Conservation (phyloP, 1,284 basidiomycete genomes). For the Ceratobasidium sp. region DNA sequence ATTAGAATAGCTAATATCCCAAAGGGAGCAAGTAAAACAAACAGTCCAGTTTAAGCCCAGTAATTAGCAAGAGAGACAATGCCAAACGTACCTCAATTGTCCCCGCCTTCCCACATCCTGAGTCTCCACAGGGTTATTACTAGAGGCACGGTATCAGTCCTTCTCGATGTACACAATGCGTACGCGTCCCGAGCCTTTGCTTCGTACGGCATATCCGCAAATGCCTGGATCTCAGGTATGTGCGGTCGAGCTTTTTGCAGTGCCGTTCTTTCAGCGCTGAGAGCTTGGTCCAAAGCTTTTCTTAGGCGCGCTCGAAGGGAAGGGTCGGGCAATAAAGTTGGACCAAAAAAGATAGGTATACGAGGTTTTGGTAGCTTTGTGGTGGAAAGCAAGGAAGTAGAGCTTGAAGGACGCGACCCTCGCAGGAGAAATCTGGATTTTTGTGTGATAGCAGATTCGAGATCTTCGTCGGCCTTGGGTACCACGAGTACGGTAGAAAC, state of each 20-base stretch:
- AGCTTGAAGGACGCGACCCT: background rate
- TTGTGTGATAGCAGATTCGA: background rate
- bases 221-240: conserved; percentile 7
- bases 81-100: background rate
- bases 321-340: conserved; percentile 6
- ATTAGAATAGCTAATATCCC: no score
- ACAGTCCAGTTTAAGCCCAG: no score
- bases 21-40: no score
- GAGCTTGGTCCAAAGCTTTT: conserved; percentile 24
- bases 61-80: no score
- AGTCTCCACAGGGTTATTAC: conserved; percentile 37
- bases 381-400: no score
- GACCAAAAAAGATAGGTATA: conserved; percentile 15
- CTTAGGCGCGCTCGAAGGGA: background rate
- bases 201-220: conserved; percentile 9
- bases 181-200: conserved; percentile 26
- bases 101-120: conserved; percentile 14
- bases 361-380: conserved; percentile 10
- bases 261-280: conserved; percentile 33
- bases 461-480: conserved; percentile 4
- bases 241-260: conserved; percentile 29
- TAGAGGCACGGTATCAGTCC: conserved; percentile 25
- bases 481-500: conserved; percentile 17
- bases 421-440: conserved; percentile 7
- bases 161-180: conserved; percentile 31